Conservation (phyloP, 2,329 filamentous ascomycete genomes). For the Lachnellula hyalina region DNA sequence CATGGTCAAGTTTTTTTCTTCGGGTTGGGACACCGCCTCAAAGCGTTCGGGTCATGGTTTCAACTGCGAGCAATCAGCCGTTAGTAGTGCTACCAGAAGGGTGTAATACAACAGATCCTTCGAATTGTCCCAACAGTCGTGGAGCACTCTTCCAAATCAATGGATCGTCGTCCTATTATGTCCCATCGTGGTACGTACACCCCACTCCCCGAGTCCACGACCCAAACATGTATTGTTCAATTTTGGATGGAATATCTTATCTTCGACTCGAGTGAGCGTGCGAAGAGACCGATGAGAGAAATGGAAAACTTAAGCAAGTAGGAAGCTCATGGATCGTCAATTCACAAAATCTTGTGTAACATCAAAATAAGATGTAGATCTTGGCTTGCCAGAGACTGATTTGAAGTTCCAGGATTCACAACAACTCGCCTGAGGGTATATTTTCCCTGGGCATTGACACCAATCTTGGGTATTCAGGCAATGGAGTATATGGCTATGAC, state of each 20-base stretch:
- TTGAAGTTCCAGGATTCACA: constrained; percentile 12
- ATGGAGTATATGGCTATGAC: constrained; percentile 22
- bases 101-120: constrained; percentile 10
- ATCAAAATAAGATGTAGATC: neutral
- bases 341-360: neutral
- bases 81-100: constrained; percentile 22
- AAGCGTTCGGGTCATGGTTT: constrained; percentile 35
- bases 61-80: constrained; percentile 32
- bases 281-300: neutral
- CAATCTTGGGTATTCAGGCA: constrained; percentile 11
- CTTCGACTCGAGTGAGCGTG: neutral
- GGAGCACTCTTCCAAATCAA: constrained; percentile 34
- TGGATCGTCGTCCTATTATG: constrained; percentile 34
- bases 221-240: too few species aligned
- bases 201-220: neutral
- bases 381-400: neutral
- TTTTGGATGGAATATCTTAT: too few species aligned
- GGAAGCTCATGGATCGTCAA: too few species aligned
- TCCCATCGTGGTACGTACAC: constrained; percentile 1
- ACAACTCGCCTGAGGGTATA: constrained; percentile 8
- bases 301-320: neutral
- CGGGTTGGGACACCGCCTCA: constrained; percentile 36
- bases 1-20: constrained; percentile 37
- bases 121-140: constrained; percentile 33
- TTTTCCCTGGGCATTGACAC: constrained; percentile 19